These are phyloP conservation scores for Fragaria ananassa DNA, from an alignment of 306 rosid genomes.

Conservation along the genomic window DNA sequence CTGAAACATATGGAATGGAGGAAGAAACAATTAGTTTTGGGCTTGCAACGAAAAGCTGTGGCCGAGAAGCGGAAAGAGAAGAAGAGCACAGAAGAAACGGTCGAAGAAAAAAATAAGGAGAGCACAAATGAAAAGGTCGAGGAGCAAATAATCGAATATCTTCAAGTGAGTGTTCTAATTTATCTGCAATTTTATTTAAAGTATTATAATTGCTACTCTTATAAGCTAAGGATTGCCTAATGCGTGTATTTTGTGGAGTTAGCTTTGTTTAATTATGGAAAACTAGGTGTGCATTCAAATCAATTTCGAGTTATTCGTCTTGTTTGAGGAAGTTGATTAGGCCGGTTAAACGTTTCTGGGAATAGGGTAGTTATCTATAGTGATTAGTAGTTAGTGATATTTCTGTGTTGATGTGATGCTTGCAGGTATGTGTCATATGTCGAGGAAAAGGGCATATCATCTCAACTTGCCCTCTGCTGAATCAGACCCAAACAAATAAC, in stretches of 20 bases:
- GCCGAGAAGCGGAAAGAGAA: neutral
- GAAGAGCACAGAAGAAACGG: neutral
- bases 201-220: neutral
- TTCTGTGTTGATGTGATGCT: slow-evolving; percentile 4
- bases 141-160: too few relatives aligned
- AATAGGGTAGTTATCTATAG: neutral
- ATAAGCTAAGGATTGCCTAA: neutral
- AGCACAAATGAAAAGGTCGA: neutral
- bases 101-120: too few relatives aligned
- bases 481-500: neutral
- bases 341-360: neutral
- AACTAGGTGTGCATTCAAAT: neutral
- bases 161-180: slow-evolving; percentile 2
- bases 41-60: too few relatives aligned
- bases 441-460: slow-evolving; percentile 1
- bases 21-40: neutral
- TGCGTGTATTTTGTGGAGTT: neutral
- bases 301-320: neutral
- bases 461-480: neutral
- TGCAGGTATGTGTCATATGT: slow-evolving; percentile 20
- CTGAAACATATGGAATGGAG: too few relatives aligned
- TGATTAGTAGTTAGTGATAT: neutral
- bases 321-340: neutral
- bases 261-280: neutral
- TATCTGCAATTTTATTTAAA: neutral